These are phyloP conservation scores for Galerina marginata DNA, from an alignment of 768 basidiomycete species.

Conservation along the genomic window DNA sequence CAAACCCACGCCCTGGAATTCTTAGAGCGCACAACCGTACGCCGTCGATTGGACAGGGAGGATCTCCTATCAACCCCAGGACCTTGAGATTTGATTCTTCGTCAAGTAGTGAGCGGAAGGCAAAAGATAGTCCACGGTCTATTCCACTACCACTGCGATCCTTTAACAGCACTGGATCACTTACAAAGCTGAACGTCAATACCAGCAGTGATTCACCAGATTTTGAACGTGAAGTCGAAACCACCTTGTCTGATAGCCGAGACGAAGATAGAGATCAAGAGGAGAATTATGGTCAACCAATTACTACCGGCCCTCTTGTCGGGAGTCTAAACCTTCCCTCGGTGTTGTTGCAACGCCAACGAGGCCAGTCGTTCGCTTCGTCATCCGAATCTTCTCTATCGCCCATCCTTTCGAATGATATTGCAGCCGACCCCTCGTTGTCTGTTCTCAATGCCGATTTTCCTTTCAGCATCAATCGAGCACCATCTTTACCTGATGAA, in stretches of 20 bases:
- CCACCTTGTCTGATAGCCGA: not conserved
- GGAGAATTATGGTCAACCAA: constrained; percentile 42
- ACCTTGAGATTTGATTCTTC: constrained; percentile 52
- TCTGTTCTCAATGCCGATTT: constrained; percentile 44
- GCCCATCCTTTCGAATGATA: constrained; percentile 44
- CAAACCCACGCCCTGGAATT: constrained; percentile 39
- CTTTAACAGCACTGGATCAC: constrained; percentile 32
- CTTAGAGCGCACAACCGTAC: constrained; percentile 40
- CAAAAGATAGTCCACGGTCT: constrained; percentile 24
- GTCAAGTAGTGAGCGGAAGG: constrained; percentile 28
- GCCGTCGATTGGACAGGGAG: constrained; percentile 33
- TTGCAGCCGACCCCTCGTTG: constrained; percentile 24
- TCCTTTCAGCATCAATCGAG: constrained; percentile 73
- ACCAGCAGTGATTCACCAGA: constrained; percentile 3
- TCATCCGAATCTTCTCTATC: constrained; percentile 51
- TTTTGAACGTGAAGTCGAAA: not conserved
- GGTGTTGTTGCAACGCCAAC: constrained; percentile 35
- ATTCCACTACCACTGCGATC: constrained; percentile 27
- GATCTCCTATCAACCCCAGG: constrained; percentile 33
- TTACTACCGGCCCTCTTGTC: constrained; percentile 13
- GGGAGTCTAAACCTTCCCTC: constrained; percentile 20
- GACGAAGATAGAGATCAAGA: constrained; percentile 48
- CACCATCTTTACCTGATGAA: constrained; percentile 52
- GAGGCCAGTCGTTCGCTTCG: constrained; percentile 46
- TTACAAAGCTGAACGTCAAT: constrained; percentile 25